Conservation (phyloP, 1,284 basidiomycete species). For the Inonotus hispidus region DNA sequence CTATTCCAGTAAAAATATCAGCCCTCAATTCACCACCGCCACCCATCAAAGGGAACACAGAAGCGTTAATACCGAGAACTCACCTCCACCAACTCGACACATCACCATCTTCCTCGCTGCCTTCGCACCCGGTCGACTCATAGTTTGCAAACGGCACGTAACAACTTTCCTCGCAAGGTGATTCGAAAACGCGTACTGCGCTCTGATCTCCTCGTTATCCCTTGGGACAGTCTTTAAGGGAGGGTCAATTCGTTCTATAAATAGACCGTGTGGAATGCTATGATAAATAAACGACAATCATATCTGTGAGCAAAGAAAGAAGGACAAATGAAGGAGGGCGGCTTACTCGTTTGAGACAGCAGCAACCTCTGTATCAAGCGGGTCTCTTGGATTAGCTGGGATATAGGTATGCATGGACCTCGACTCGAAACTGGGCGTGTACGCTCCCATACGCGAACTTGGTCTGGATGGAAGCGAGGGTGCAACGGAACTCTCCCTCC, state of each 20-base stretch:
- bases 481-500: constrained; percentile 35
- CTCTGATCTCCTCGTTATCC: constrained; percentile 73
- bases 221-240: constrained; percentile 54
- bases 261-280: constrained; percentile 61
- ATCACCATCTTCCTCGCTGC: constrained; percentile 68
- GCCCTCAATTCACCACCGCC: not conserved
- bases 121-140: constrained; percentile 54
- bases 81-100: constrained; percentile 80
- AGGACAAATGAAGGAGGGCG: not conserved
- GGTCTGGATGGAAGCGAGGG: constrained; percentile 45
- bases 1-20: constrained; percentile 32
- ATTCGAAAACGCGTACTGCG: constrained; percentile 78
- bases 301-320: not conserved
- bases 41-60: not conserved
- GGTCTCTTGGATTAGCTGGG: constrained; percentile 67
- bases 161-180: constrained; percentile 66
- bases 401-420: constrained; percentile 57
- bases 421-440: constrained; percentile 51
- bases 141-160: constrained; percentile 74
- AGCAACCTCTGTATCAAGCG: constrained; percentile 77
- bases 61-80: constrained; percentile 26
- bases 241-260: constrained; percentile 76
- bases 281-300: not conserved
- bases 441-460: constrained; percentile 56
- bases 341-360: constrained; percentile 56